Conservation (phyloP, 495 filamentous ascomycete species). For the Pyrenopolyporus hunteri region DNA sequence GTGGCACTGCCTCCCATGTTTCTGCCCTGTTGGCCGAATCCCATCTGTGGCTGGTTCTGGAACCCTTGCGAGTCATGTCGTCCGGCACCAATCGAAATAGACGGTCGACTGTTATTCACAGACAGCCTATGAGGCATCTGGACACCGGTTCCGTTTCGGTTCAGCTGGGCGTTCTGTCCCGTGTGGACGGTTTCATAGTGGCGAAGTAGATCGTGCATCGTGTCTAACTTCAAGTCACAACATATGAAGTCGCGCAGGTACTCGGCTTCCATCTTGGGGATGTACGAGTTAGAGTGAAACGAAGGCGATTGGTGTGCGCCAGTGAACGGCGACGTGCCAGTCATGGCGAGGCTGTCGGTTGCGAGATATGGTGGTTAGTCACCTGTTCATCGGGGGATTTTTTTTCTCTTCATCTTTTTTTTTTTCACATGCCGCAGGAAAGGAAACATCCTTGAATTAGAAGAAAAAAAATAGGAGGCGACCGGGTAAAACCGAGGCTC, state of each 20-base stretch:
- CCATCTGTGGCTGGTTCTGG: constrained; percentile 46
- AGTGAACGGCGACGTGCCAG: constrained; percentile 87
- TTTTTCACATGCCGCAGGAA: constrained; percentile 30
- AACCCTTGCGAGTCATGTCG: constrained; percentile 46
- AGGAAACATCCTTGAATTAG: constrained; percentile 16
- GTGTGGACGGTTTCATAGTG: constrained; percentile 97
- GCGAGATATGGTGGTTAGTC: constrained; percentile 32
- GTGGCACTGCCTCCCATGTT: constrained; percentile 27
- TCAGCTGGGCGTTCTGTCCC: constrained; percentile 42
- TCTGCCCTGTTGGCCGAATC: constrained; percentile 38
- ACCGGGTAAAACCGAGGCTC: constrained; percentile 31
- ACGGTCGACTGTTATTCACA: constrained; percentile 35
- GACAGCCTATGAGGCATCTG: constrained; percentile 41
- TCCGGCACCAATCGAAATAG: constrained; percentile 37
- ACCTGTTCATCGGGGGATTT: constrained; percentile 17
- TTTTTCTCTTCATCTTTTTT: no score
- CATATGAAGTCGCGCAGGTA: constrained; percentile 97
- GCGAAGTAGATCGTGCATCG: constrained; percentile 90
- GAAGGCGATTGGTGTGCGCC: constrained; percentile 84
- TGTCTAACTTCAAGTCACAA: constrained; percentile 84
- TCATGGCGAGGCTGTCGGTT: constrained; percentile 83
- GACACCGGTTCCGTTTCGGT: constrained; percentile 43
- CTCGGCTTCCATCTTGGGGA: constrained; percentile 95
- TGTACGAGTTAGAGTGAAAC: constrained; percentile 95
- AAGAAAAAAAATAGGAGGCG: constrained; percentile 31